A percentile compares a stretch with the other conserved stretches of the same genome.
phyloP scores from a whole-genome alignment of 2,329 filamentous ascomycete genomes.

The Alternaria triticina region DNA sequence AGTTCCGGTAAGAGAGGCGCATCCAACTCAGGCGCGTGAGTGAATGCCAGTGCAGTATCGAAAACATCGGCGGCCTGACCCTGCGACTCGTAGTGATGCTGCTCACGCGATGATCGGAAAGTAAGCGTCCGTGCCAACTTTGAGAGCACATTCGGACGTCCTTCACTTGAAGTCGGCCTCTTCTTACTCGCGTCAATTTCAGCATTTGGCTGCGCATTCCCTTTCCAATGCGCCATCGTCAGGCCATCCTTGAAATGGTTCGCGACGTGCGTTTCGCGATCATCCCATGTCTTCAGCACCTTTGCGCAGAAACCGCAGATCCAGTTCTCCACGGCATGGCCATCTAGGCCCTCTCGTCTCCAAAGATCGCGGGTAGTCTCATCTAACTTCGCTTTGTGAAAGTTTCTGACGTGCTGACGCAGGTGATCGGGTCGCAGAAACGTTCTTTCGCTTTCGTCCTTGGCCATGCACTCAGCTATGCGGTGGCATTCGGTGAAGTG shows the following conservation, averaged over 20 bases:
- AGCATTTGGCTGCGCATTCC: not conserved
- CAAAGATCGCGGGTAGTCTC: constrained; percentile 37
- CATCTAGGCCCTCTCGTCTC: constrained; percentile 28
- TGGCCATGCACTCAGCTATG: constrained; percentile 38
- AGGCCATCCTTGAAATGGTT: constrained; percentile 41
- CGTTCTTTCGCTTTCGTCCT: constrained; percentile 35
- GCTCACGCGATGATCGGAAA: not conserved
- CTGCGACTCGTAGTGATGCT: not conserved
- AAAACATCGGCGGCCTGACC: not conserved
- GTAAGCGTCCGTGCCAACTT: constrained; percentile 7
- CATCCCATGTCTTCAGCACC: constrained; percentile 34
- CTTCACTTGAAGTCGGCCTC: constrained; percentile 4
- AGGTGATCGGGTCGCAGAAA: constrained; percentile 44
- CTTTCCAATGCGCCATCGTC: constrained; percentile 40
- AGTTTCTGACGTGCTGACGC: constrained; percentile 43
- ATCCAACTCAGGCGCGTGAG: not conserved
- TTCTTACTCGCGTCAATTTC: not conserved
- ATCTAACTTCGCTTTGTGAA: constrained; percentile 31
- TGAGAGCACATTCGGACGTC: not conserved
- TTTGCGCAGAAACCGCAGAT: constrained; percentile 41
- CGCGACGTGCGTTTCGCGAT: constrained; percentile 41
- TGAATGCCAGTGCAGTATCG: not conserved
- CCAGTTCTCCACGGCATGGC: constrained; percentile 27
- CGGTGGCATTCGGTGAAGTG: constrained; percentile 38
- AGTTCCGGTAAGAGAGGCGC: not conserved